Evolutionary conservation across 129 eudicot genomes (phyloP).

Genomic region (Glebionis coronaria): DNA sequence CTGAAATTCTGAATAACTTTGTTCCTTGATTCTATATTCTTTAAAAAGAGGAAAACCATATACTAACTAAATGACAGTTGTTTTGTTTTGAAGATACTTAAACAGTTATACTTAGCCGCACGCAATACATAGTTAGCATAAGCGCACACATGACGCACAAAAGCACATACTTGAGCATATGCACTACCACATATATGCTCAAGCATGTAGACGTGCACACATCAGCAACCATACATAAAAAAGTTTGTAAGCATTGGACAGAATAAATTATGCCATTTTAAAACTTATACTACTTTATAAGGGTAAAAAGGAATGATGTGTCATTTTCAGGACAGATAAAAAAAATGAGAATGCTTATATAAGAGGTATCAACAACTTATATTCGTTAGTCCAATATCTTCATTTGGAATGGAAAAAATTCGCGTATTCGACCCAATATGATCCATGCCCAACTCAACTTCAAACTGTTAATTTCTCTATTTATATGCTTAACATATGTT

Average conservation of each 20-base stretch:
- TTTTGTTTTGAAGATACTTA: conserved; percentile 12
- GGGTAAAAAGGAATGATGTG: not conserved
- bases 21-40: conserved; percentile 9
- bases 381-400: not conserved
- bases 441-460: no score
- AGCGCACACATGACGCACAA: conserved; percentile 15
- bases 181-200: not conserved
- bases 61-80: not conserved
- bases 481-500: no score
- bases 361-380: conserved; percentile 19
- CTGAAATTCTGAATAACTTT: conserved; percentile 3
- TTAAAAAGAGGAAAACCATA: not conserved
- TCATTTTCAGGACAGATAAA: conserved; percentile 4
- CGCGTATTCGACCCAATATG: no score
- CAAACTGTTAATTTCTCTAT: no score
- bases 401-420: not conserved
- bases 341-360: conserved; percentile 14
- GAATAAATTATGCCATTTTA: not conserved
- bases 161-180: not conserved
- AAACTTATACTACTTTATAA: not conserved
- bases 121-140: not conserved
- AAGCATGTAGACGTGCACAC: conserved; percentile 14
- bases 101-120: not conserved
- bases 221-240: not conserved
- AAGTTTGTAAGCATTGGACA: conserved; percentile 5